phyloP scores from a whole-genome alignment of 176 grass and related monocot genomes.

The Triticum turgidum region DNA sequence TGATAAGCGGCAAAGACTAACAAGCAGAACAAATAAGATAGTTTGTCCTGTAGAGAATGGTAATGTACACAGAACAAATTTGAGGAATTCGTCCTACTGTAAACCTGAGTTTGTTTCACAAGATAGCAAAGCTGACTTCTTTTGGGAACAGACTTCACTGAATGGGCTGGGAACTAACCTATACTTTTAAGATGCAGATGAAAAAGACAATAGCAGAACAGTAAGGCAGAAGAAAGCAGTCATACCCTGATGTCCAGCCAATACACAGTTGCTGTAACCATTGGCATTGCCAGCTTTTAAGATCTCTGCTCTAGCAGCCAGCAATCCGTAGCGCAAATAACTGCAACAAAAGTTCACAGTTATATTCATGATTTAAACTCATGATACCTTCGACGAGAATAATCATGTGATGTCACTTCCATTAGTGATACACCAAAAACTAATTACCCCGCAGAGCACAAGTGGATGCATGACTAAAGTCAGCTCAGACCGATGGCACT shows the following conservation, averaged over 20 bases:
- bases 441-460: not conserved
- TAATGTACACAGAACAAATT: not conserved
- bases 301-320: slow-evolving; percentile 98
- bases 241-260: slow-evolving; percentile 72
- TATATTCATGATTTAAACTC: not conserved
- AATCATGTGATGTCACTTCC: not conserved
- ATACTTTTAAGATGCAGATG: not conserved
- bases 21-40: not conserved
- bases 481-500: not conserved
- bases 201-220: not conserved
- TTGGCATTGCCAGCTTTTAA: slow-evolving; percentile 66
- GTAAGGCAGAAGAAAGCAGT: not conserved
- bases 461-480: not conserved
- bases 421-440: not conserved
- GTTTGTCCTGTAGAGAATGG: not conserved
- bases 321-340: slow-evolving; percentile 86
- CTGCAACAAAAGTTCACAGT: slow-evolving; percentile 23
- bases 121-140: not conserved
- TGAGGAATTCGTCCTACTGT: not conserved
- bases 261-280: slow-evolving; percentile 75
- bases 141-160: not conserved
- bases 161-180: not conserved
- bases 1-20: not conserved
- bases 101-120: not conserved
- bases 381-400: not conserved